A percentile compares a stretch with the other conserved stretches of the same genome.
Evolutionary conservation across 1,284 basidiomycete genomes (phyloP).

Genomic region (Omphalotus olearius): DNA sequence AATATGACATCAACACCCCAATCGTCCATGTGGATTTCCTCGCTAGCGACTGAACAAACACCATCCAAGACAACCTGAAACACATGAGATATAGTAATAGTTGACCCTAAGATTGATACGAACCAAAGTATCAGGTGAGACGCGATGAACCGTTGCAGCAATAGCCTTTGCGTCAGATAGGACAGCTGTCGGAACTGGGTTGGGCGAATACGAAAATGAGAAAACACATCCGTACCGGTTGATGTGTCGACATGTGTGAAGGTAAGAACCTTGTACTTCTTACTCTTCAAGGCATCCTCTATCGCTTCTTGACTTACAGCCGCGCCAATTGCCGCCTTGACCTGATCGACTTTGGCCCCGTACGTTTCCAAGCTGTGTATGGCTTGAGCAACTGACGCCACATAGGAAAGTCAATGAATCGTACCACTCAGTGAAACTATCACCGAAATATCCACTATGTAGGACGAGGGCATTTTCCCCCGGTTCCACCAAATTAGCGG

Average conservation of each 20-base stretch:
- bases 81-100: background rate
- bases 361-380: slow-evolving; percentile 76
- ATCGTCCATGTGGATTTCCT: slow-evolving; percentile 92
- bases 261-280: slow-evolving; percentile 89
- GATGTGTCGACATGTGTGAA: slow-evolving; percentile 96
- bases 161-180: slow-evolving; percentile 84
- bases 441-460: slow-evolving; percentile 88
- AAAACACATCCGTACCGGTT: slow-evolving; percentile 50
- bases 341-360: slow-evolving; percentile 85
- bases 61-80: slow-evolving; percentile 78
- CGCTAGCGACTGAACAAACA: slow-evolving; percentile 94
- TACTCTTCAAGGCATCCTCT: slow-evolving; percentile 71
- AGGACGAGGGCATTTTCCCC: slow-evolving; percentile 82
- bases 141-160: slow-evolving; percentile 67
- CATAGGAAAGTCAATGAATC: slow-evolving; percentile 18
- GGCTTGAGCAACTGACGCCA: background rate
- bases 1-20: slow-evolving; percentile 93
- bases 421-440: slow-evolving; percentile 80
- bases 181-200: slow-evolving; percentile 50
- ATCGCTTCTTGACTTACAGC: slow-evolving; percentile 64
- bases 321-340: slow-evolving; percentile 82
- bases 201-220: background rate
- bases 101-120: slow-evolving; percentile 17
- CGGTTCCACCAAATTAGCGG: slow-evolving; percentile 78
- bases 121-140: slow-evolving; percentile 86